Conservation (phyloP, 2,329 filamentous ascomycete species). For the Trichoderma simmonsii region DNA sequence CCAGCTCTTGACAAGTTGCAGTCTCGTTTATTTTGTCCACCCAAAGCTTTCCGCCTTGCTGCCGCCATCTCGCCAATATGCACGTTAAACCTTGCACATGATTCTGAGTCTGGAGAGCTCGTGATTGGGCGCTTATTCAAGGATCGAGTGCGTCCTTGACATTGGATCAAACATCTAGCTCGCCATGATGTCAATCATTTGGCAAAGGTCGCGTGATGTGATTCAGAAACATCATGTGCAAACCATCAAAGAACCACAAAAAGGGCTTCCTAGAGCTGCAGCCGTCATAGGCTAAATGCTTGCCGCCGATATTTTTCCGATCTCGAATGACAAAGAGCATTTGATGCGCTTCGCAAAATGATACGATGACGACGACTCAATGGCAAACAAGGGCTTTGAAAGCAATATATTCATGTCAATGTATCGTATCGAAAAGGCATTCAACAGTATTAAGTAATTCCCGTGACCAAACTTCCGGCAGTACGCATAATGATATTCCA, state of each 20-base stretch:
- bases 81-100: slow-evolving; percentile 1
- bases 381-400: not conserved
- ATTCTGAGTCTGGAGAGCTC: not conserved
- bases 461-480: not conserved
- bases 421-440: slow-evolving; percentile 11
- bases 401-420: slow-evolving; percentile 8
- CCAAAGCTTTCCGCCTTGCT: not conserved
- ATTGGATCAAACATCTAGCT: not conserved
- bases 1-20: not conserved
- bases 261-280: not conserved
- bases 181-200: not conserved
- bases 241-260: not conserved
- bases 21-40: not conserved
- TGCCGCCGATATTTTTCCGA: not conserved
- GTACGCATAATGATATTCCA: slow-evolving; percentile 9
- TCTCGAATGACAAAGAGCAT: not conserved
- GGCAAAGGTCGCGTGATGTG: not conserved
- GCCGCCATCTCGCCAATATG: not conserved
- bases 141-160: not conserved
- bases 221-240: not conserved
- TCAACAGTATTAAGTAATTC: slow-evolving; percentile 14
- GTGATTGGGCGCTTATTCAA: not conserved
- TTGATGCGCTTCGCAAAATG: not conserved
- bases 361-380: not conserved
- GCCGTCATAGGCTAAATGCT: slow-evolving; percentile 2